Evolutionary conservation across 139 green algal genomes (phyloP), one percentile per base, ranked within the genome.

Genomic region (Volvox reticuliferus): DNA sequence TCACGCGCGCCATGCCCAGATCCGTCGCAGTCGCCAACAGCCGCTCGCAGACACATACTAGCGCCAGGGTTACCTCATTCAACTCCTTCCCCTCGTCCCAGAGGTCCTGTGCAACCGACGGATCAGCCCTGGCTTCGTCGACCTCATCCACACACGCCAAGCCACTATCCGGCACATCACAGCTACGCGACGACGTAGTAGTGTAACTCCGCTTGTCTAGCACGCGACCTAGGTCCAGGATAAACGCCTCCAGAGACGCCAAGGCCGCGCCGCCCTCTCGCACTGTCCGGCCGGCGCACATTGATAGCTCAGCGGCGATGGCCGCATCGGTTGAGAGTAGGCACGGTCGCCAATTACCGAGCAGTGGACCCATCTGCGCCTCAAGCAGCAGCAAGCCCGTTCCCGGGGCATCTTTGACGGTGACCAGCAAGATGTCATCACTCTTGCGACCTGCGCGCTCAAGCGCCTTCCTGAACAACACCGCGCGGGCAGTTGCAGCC

Each of bases 321-420:
- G 22, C 86, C 5, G 61, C 55, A 21, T 84, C 75, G 12, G 55
- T 78, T 14, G n/a, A 30, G 1, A 85, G 75, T 33, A 90, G 21
- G 55, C 75, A 84, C 32, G 86, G 86, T 32, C 28, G 73, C 75
- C 86, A 90, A 35, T 85, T 78, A 33, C 86, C 69, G 21, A 90
- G 86, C 22, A 90, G 75, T 18, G 73, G 32, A 24, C 87, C 87
- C 16, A 21, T 28, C 35, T 91, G 87, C 2, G 87, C 87, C 76
- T 91, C 87, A 26, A 91, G 13, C 32, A 37, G 14, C 61, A 91
- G 76, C 76, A 91, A 63, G 20, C 87, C 87, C 0, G 61, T 55
- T 20, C 87, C 76, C 0, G 76, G 76, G 26, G 76, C 24, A 17
- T 19, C 76, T 2, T 68, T 9, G 19, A 91, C 37, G 0, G 6